Evolutionary conservation across 2,329 filamentous ascomycete species (phyloP), one percentile per base, ranked within the genome.

Genomic region (Cladophialophora yegresii): DNA sequence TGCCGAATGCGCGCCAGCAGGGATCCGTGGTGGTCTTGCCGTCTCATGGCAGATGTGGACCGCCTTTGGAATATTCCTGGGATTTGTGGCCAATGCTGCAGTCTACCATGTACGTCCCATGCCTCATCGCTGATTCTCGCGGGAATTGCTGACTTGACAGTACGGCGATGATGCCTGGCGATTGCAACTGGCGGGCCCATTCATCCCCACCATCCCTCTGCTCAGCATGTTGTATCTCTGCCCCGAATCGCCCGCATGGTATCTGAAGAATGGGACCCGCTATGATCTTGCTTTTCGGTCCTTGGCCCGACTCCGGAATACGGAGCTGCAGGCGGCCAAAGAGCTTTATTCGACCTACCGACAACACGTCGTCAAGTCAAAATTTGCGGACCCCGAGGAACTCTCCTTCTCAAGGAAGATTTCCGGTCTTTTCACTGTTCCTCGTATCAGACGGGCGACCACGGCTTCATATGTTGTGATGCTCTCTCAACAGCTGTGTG

Each of bases 161-260:
- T 71, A 65, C 0, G 84, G 85, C 22, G 71, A 72, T 3, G 83
- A 86, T 32, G 79, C 84, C 5, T 90, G 87, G 88, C 79, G 87
- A 43, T 76, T 88, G 30, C 86, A 88, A 71, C 76, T 90, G 3
- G 86, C 81, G 8, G 87, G 85, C 2, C 86, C 88, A 2, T 85
- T 88, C 57, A 83, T 89, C 30, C 87, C 87, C 0, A 85, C 87
- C 0, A 75, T 90, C 1, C 86, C 87, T 7, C 77, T 90, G 4
- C 73, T 87, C 9, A 16, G 84, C 8, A 79, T 82, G 51, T 78
- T 88, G 28, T 89, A 79, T 68, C 81, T 87, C 68, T 88, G 85
- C 67, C 86, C 87, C 0, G 86, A 89, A 71, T 87, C 85, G 1
- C 86, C 87, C 2, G 81, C 86, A 59, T 90, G 87, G 86, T 84